phyloP scores from a whole-genome alignment of 2,329 filamentous ascomycete genomes.

The Botrytis aclada region DNA sequence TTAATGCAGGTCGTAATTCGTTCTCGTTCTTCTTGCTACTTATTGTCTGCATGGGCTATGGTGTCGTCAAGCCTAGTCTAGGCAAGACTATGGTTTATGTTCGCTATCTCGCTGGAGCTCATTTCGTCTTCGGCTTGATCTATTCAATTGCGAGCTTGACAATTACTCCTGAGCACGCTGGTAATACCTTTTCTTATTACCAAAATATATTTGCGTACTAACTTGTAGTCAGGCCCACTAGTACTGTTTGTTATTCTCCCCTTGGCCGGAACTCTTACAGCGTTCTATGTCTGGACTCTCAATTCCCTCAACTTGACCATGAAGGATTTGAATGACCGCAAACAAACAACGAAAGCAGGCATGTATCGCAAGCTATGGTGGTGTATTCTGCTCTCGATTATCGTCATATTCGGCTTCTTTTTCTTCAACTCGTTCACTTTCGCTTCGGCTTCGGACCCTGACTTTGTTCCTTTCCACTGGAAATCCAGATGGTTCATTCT shows the following conservation, averaged over 20 bases:
- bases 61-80: constrained; percentile 90
- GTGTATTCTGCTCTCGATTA: constrained; percentile 87
- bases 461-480: constrained; percentile 96
- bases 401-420: constrained; percentile 97
- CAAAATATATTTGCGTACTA: constrained; percentile 10
- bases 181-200: constrained; percentile 41
- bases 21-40: constrained; percentile 98
- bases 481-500: constrained; percentile 96
- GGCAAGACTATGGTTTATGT: constrained; percentile 94
- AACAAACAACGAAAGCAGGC: constrained; percentile 85
- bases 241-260: constrained; percentile 92
- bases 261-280: constrained; percentile 85
- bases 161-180: constrained; percentile 81
- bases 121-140: constrained; percentile 92
- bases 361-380: constrained; percentile 99
- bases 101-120: constrained; percentile 82
- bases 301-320: constrained; percentile 93
- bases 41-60: constrained; percentile 99
- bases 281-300: constrained; percentile 98
- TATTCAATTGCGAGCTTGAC: constrained; percentile 89
- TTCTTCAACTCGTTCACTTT: constrained; percentile 98
- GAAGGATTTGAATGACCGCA: constrained; percentile 91
- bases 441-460: constrained; percentile 75
- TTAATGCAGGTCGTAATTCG: constrained; percentile 92
- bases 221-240: constrained; percentile 61